Percentiles rank a stretch among this genome's conserved stretches.
Conservation (phyloP, 139 green algal genomes). For the Picochlorum sp. region DNA sequence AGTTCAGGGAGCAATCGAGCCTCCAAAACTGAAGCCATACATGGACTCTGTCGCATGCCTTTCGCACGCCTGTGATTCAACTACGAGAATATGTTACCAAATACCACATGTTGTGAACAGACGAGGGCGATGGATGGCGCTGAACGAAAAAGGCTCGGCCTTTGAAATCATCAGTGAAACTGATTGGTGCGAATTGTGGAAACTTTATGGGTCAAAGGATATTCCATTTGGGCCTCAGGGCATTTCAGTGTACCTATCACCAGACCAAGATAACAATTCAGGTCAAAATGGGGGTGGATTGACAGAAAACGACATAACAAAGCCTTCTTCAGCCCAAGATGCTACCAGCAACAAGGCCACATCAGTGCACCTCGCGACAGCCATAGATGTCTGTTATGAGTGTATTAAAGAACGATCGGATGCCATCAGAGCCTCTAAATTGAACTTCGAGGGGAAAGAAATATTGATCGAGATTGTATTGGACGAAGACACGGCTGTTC, state of each 20-base stretch:
- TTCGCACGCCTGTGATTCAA: conserved; percentile 28
- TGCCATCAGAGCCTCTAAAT: conserved; percentile 4
- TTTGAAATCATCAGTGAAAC: conserved; percentile 25
- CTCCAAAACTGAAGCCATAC: conserved; percentile 20
- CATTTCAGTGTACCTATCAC: background rate
- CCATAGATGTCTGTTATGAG: conserved; percentile 17
- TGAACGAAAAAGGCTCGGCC: background rate
- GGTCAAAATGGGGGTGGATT: background rate
- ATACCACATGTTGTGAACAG: conserved; percentile 33
- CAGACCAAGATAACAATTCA: background rate
- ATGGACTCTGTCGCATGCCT: conserved; percentile 35
- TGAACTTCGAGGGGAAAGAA: conserved; percentile 30
- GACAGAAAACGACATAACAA: background rate
- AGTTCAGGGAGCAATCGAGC: conserved; percentile 2
- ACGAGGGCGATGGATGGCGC: conserved; percentile 40
- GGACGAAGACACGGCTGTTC: conserved; percentile 4
- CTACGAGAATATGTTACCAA: conserved; percentile 14
- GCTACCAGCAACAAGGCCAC: background rate
- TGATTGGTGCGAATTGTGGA: conserved; percentile 30
- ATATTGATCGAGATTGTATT: conserved; percentile 42
- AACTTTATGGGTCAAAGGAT: conserved; percentile 16
- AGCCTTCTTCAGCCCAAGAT: background rate
- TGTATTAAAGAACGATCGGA: conserved; percentile 13
- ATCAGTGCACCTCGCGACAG: conserved; percentile 1
- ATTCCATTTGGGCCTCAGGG: background rate